These are phyloP conservation scores for Phytophthora ramorum DNA, from an alignment of 352 stramenopile genomes.

Conservation along the genomic window DNA sequence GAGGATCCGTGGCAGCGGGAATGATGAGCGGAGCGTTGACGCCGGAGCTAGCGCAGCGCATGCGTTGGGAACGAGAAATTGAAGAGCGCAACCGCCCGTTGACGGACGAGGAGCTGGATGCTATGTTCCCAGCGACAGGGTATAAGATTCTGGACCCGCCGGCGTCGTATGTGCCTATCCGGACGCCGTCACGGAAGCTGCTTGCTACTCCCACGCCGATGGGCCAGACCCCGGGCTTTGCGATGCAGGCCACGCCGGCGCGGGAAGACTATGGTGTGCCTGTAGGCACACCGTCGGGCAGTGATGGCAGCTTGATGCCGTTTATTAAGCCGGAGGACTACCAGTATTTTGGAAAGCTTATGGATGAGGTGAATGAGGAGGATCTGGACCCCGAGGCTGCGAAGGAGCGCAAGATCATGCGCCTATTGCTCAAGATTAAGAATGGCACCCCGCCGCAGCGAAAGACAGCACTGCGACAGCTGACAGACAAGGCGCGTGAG, in stretches of 20 bases:
- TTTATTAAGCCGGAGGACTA: conserved; percentile 99
- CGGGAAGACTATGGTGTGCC: conserved; percentile 83
- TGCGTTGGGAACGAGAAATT: conserved; percentile 97
- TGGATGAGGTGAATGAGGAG: conserved; percentile 93
- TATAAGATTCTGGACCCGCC: conserved; percentile 97
- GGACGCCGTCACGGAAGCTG: conserved; percentile 95
- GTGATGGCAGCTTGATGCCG: conserved; percentile 89
- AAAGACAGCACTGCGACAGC: conserved; percentile 96
- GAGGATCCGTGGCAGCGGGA: conserved; percentile 62
- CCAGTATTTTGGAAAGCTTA: conserved; percentile 97
- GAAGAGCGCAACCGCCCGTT: conserved; percentile 96
- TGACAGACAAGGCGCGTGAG: conserved; percentile 97
- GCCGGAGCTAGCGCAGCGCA: conserved; percentile 92
- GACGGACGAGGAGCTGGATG: conserved; percentile 97
- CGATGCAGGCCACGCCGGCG: conserved; percentile 82
- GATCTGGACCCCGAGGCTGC: conserved; percentile 91
- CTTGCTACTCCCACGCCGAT: conserved; percentile 96
- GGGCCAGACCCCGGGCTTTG: conserved; percentile 92
- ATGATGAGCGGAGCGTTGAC: conserved; percentile 79
- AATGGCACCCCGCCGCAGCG: conserved; percentile 98
- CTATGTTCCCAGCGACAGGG: conserved; percentile 94
- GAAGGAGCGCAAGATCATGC: conserved; percentile 98
- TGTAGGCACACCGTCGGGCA: conserved; percentile 63
- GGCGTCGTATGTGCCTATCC: conserved; percentile 95
- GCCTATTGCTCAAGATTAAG: conserved; percentile 99